Evolutionary conservation across 2,329 filamentous ascomycete species (phyloP).

Genomic region (Alternaria rosae): DNA sequence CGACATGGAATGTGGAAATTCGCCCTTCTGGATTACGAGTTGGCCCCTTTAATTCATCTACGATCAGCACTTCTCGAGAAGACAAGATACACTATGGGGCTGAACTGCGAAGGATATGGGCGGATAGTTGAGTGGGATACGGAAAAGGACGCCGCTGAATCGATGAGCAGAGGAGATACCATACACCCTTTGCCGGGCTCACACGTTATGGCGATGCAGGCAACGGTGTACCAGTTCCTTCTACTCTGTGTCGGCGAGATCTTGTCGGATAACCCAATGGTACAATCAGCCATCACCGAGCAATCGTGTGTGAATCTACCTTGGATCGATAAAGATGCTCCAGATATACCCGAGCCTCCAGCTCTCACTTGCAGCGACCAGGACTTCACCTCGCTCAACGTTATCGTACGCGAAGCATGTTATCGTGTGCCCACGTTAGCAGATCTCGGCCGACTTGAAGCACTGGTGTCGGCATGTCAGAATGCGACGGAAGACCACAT

Average conservation of each 20-base stretch:
- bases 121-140: neutral
- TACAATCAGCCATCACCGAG: too few species aligned
- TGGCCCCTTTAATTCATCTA: slow-evolving; percentile 25
- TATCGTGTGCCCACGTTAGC: slow-evolving; percentile 59
- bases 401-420: slow-evolving; percentile 50
- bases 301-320: too few species aligned
- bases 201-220: neutral
- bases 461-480: slow-evolving; percentile 49
- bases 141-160: neutral
- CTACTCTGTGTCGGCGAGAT: neutral
- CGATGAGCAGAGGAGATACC: neutral
- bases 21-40: slow-evolving; percentile 54
- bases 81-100: neutral
- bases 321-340: too few species aligned
- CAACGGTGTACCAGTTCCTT: neutral
- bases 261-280: neutral
- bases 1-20: slow-evolving; percentile 58
- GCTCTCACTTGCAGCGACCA: neutral
- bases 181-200: neutral
- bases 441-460: slow-evolving; percentile 54
- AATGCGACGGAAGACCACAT: slow-evolving; percentile 62
- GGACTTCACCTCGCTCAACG: slow-evolving; percentile 33
- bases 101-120: neutral
- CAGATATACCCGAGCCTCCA: neutral
- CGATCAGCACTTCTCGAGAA: neutral